phyloP scores from a whole-genome alignment of 228 moss, liverwort and hornwort species.

The Sphagnum fallax region DNA sequence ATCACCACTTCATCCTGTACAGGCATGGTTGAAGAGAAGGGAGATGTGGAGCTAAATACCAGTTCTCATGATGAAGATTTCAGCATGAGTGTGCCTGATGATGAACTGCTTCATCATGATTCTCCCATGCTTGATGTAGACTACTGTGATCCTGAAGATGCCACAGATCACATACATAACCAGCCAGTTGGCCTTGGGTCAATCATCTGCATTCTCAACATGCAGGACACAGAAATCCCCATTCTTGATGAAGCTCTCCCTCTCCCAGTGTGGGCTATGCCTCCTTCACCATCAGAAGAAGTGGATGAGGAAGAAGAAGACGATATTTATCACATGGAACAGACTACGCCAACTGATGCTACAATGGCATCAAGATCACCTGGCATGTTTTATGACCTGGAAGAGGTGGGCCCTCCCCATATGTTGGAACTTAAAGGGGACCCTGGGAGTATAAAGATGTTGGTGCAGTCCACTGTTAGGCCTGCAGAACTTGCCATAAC shows the following conservation, averaged over 20 bases:
- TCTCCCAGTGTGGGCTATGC: conserved; percentile 30
- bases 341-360: conserved; percentile 43
- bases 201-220: conserved; percentile 55
- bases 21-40: conserved; percentile 1
- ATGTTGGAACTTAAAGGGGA: conserved; percentile 19
- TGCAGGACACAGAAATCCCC: conserved; percentile 72
- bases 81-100: conserved; percentile 3
- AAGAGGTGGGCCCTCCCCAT: conserved; percentile 41
- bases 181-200: conserved; percentile 35
- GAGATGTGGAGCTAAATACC: conserved; percentile 12
- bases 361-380: conserved; percentile 45
- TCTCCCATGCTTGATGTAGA: conserved; percentile 47
- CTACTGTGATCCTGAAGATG: conserved; percentile 17
- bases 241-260: conserved; percentile 56
- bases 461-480: not conserved
- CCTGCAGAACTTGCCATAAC: not conserved
- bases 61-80: conserved; percentile 9
- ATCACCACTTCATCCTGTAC: not conserved
- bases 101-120: conserved; percentile 26
- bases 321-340: conserved; percentile 22
- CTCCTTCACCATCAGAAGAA: conserved; percentile 40
- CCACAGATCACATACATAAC: conserved; percentile 4
- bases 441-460: not conserved
- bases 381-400: conserved; percentile 31
- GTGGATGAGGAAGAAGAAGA: conserved; percentile 30